Base-by-base conservation (phyloP, 768 basidiomycete species). In the Tylopilus rubrobrunneus region DNA sequence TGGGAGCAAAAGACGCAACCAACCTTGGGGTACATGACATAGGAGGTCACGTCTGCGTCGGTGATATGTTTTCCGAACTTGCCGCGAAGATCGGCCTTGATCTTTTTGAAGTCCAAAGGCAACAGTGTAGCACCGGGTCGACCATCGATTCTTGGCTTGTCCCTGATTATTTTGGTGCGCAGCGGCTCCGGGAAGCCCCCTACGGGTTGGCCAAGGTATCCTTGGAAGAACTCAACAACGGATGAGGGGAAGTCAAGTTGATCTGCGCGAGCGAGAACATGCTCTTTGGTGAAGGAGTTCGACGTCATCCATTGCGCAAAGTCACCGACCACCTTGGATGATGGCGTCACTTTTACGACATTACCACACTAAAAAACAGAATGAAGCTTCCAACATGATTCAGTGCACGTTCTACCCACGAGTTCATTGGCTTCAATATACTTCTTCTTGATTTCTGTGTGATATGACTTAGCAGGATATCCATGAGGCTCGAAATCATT, bases 281-380 rank as follows among this genome's bases (percentile, higher is more conserved):
- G 87, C 61, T 86, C 74, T 73, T 93, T 92, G 50, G 85, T 81
- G 55, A 98, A 77, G 57, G 85, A 84, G 78, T 98, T 98, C 60
- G 91, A 90, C 34, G 93, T 95, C 93, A 98, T 95, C 88, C 89
- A 97, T 73, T 99, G 97, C 17, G 97, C 97, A 73, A 99, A 97
- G 76, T 99, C 97, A 25, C 97, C 97, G 46, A 98, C 95, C 45
- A 96, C 92, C 77, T 98, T 99, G 41, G 97, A 98, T 12, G 97
- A 97, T 29, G 97, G 97, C 25, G 97, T 99, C 62, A 98, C 96
- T 81, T 99, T 99, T 79, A 98, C 87, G 70, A 99, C 88, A 62
- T 98, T 93, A 44, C 97, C 97, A 70, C 96, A 98, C 86, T 93
- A 60, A 33, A 54, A 47, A 55, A 43, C 52, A 27, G 40, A 31